Base-by-base conservation (phyloP, 2,329 filamentous ascomycete species). In the Fusarium mundagurra region DNA sequence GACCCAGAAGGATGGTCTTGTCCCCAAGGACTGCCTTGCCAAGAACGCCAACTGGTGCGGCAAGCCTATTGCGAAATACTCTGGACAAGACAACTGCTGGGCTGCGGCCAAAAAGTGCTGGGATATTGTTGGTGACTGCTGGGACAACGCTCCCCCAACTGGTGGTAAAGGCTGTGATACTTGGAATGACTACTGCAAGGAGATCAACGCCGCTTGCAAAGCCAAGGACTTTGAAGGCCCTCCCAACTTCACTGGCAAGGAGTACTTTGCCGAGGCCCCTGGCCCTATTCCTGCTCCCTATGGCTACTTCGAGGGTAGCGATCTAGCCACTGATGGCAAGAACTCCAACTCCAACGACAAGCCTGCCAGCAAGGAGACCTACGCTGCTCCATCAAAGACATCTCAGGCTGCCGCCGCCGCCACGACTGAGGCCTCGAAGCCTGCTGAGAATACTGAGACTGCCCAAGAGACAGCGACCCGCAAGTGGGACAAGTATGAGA, bases 1-100 rank as follows among this genome's bases (percentile, higher is more conserved):
- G 51, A 69, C 66, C 7, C 78, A 79, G 70, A 64, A 77, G 48
- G 83, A 86, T 45, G 91, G 90, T 18, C 81, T 86, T 18, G 84
- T 90, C 60, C 91, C 91, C 0, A 62, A 77, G 4, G 83, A 85
- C 75, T 92, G 90, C 78, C 83, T 93, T 43, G 78, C 91, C 68
- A 89, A 90, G 78, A 93, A 93, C 79, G 92, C 85, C 67, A 94
- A 94, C 83, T 94, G 92, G 92, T 93, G 91, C 81, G 92, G 87
- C 59, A 84, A 86, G 67, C 88, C 93, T 77, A 85, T 94, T 3
- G 80, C 87, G 1, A 76, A 82, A 14, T 94, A 92, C 83, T 83
- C 82, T 9, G 83, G 84, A 50, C 85, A 90, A 78, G 78, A 78
- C 4, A 87, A 87, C 20, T 94, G 92, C 85, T 93, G 90, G 89